phyloP scores from a whole-genome alignment of 306 rosid species.

The Prunus padus region DNA sequence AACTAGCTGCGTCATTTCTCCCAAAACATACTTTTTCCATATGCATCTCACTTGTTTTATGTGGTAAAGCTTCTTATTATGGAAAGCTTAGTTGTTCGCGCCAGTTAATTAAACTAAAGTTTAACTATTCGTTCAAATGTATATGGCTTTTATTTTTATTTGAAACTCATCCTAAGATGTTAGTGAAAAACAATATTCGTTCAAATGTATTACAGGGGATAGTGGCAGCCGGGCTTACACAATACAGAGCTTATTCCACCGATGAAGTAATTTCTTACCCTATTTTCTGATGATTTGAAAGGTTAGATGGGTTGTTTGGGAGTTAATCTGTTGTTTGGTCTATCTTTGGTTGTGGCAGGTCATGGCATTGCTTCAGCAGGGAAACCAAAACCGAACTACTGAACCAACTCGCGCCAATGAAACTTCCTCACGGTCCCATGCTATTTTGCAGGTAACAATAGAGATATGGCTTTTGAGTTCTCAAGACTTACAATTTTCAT shows the following conservation, averaged over 20 bases:
- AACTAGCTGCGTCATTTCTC: background rate
- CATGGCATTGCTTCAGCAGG: constrained; percentile 94
- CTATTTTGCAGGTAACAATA: constrained; percentile 78
- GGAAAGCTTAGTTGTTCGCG: background rate
- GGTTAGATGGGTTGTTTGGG: constrained; percentile 1
- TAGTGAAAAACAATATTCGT: constrained; percentile 13
- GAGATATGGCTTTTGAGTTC: background rate
- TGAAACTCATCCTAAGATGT: background rate
- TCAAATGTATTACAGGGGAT: constrained; percentile 60
- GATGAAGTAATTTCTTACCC: constrained; percentile 66
- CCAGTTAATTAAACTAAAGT: background rate
- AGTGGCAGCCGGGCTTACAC: constrained; percentile 91
- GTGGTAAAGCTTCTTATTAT: background rate
- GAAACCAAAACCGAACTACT: constrained; percentile 88
- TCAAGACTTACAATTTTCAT: no score
- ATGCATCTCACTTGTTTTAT: background rate
- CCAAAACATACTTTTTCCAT: background rate
- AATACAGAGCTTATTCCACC: constrained; percentile 92
- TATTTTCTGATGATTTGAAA: background rate
- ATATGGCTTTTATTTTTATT: background rate
- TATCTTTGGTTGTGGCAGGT: constrained; percentile 54
- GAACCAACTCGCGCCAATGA: constrained; percentile 95
- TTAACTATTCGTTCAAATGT: background rate
- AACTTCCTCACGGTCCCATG: constrained; percentile 98
- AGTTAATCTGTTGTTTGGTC: constrained; percentile 9